Evolutionary conservation across 2,329 filamentous ascomycete species (phyloP), one percentile per base, ranked within the genome.

Genomic region (Colletotrichum filicis): DNA sequence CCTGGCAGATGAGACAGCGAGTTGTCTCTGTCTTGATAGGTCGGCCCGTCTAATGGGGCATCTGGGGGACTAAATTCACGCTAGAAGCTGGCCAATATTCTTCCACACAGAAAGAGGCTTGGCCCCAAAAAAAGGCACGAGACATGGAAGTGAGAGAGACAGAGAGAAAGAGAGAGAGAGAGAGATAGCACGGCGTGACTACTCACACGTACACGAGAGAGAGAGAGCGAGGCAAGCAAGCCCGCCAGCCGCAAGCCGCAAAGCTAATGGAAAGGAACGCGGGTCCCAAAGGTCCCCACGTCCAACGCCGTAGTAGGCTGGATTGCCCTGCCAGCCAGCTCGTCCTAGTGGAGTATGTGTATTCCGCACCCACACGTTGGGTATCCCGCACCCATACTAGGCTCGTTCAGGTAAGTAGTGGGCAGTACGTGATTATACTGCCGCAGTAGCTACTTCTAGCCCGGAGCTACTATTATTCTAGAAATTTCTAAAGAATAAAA

Each of bases 21-120:
- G 35, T 73, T 72, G 67, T 59, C 68, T 71, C 71, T 74, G 68
- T 74, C 62, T 74, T 74, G 71, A 74, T 74, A 71, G 71, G 68
- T 74, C 67, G 67, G 71, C 67, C 71, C 71, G 68, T 74, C 71
- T 71, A 71, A 71, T 74, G 67, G 71, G 68, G 62, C 55, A 60
- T 46, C 70, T 60, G 66, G 62, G 52, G 55, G 61, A 63, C 22
- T 66, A 69, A 70, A 70, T 73, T 70, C 70, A 62, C 70, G 66
- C 70, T 70, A 73, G 70, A 73, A 73, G 37, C 52, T 60, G 68
- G 66, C 60, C 66, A 63, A 63, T 63, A 63, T 53, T 63, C 46
- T 63, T 63, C 60, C 60, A 53, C 60, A 63, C 19, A 52, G 11
- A 12, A 63, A 42, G 35, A 42, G 30, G 42, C 49, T 63, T 9